Base-by-base conservation (phyloP, 768 basidiomycete species). In the Xanthoconium purpureum region DNA sequence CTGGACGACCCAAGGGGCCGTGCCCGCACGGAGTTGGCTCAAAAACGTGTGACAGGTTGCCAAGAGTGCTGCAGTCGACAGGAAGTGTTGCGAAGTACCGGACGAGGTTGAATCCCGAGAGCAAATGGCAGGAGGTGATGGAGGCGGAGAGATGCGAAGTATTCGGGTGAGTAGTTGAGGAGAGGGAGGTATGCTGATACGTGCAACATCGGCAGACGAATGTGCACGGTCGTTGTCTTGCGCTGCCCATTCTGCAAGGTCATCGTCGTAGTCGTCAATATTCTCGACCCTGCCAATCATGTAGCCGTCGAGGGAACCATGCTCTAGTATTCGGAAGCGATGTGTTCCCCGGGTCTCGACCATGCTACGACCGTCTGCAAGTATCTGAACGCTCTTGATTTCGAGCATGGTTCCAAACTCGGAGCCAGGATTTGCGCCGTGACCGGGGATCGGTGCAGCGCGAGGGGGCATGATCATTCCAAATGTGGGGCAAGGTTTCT, bases 401-500 rank as follows among this genome's bases (percentile, higher is more conserved):
- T 92, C 84, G 51, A 98, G 80, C 87, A 98, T 95, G 39, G 94
- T 98, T 5, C 96, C 96, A 72, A 89, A 99, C 56, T 92, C 70
- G 36, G 59, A 56, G 44, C 70, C 68, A 13, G 57, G 37, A 6
- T 47, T 57, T 32, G 66, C 14, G 17, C 63, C 63, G 39, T 64
- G 64, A 51, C 57, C 62, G 12, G 56, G 39, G 28, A 64, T 58
- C 9, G 67, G 68, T 3, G 73, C 68, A 1, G 76, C 72, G 24
- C 74, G 68, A 20, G 81, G 77, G 14, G 90, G 86, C 75, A 96
- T 86, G 65, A 97, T 82, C 91, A 98, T 98, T 37, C 96, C 96
- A 71, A 98, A 97, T 24, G 79, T 78, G n/a, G 91, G 91, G 42
- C 75, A 75, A 6, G 82, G 77, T 15, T 80, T 84, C 64, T 92